Conservation (phyloP, 1,284 basidiomycete species). For the Butyriboletus appendiculatus region DNA sequence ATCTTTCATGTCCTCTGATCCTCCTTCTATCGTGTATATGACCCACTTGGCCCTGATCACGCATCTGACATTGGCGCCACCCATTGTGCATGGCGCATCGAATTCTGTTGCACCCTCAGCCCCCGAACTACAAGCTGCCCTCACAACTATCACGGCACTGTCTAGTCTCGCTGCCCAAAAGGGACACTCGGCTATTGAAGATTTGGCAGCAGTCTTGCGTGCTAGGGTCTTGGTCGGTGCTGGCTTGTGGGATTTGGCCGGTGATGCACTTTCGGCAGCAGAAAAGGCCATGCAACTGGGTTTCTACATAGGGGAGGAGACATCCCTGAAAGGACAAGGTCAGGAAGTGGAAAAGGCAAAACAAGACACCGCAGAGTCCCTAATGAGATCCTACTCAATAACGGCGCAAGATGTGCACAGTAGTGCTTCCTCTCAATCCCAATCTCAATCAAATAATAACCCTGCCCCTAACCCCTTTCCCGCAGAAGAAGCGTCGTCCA, state of each 20-base stretch:
- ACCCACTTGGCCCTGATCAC: constrained; percentile 56
- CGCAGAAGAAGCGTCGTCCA: not conserved
- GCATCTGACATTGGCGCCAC: constrained; percentile 36
- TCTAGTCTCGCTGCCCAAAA: constrained; percentile 41
- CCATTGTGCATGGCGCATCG: constrained; percentile 3
- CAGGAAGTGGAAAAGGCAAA: constrained; percentile 18
- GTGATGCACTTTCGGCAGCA: constrained; percentile 42
- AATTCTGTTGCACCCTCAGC: constrained; percentile 7
- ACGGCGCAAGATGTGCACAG: constrained; percentile 31
- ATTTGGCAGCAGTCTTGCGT: constrained; percentile 51
- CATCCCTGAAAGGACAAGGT: not conserved
- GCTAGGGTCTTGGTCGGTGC: constrained; percentile 52
- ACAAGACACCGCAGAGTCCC: constrained; percentile 8
- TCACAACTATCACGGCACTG: constrained; percentile 46
- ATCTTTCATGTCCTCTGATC: constrained; percentile 47
- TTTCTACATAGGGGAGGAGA: constrained; percentile 27
- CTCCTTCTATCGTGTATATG: constrained; percentile 52
- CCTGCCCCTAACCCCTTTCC: constrained; percentile 1
- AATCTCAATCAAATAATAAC: constrained; percentile 22
- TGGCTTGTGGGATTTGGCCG: constrained; percentile 53
- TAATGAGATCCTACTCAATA: constrained; percentile 34
- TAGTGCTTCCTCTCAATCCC: constrained; percentile 28
- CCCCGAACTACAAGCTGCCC: constrained; percentile 37
- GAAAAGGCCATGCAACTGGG: constrained; percentile 49
- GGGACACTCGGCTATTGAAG: constrained; percentile 44